phyloP scores from a whole-genome alignment of 1,284 basidiomycete genomes.

The Gomphus bonarii region DNA sequence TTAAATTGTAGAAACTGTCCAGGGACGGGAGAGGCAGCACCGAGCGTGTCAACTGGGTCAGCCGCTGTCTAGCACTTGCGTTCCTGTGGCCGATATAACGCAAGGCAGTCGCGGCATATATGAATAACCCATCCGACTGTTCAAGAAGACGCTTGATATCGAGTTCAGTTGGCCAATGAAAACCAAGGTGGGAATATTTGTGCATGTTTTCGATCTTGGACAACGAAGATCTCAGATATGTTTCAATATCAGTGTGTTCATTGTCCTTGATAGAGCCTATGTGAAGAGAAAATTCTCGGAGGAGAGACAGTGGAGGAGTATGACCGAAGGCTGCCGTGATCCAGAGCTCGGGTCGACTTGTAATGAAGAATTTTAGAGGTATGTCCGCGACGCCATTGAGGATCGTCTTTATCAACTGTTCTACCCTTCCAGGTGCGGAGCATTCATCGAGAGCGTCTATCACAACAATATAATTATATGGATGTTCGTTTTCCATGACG shows the following conservation, averaged over 20 bases:
- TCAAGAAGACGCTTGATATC: neutral
- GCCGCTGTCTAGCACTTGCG: neutral
- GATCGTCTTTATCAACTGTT: neutral
- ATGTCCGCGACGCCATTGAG: neutral
- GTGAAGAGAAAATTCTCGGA: neutral
- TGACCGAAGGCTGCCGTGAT: neutral
- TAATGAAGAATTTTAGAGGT: neutral
- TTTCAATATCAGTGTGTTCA: neutral
- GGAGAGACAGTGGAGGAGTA: neutral
- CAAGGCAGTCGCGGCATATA: conserved; percentile 9
- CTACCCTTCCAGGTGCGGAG: neutral
- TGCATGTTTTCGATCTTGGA: neutral
- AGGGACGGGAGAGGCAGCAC: neutral
- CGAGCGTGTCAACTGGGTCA: neutral
- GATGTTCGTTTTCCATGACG: no score
- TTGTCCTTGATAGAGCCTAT: neutral
- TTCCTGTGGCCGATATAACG: neutral
- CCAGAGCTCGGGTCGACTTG: neutral
- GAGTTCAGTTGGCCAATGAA: neutral
- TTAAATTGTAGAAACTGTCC: neutral
- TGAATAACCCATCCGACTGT: conserved; percentile 5
- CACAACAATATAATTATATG: neutral
- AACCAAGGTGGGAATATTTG: neutral
- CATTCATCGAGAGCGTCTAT: neutral
- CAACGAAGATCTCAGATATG: neutral